Evolutionary conservation across 2,329 filamentous ascomycete species (phyloP).

Genomic region (Phialophora macrospora): DNA sequence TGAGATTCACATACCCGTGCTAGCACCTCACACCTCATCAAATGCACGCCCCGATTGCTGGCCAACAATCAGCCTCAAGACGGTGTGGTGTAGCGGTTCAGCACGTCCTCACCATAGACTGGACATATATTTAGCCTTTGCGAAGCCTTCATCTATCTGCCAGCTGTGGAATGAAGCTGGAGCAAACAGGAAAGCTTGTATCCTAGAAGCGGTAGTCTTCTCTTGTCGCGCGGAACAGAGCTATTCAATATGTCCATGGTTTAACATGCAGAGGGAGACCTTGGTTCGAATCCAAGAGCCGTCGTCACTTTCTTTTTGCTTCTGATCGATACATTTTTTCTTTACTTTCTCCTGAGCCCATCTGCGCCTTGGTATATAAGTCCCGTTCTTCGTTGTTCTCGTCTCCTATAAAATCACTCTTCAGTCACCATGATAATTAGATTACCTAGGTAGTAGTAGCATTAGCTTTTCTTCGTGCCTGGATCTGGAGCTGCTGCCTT

Average conservation of each 20-base stretch:
- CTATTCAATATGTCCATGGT: not conserved
- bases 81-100: not conserved
- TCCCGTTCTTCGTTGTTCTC: not conserved
- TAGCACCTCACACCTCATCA: not conserved
- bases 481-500: not conserved
- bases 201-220: not conserved
- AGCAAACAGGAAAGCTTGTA: too few species aligned
- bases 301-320: not conserved
- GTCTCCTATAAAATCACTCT: not conserved
- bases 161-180: not conserved
- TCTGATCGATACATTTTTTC: not conserved
- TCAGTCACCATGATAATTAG: not conserved
- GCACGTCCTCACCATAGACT: not conserved
- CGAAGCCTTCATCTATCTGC: not conserved
- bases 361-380: not conserved
- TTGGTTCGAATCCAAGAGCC: conserved; percentile 1
- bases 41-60: not conserved
- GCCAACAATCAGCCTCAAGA: not conserved
- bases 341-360: not conserved
- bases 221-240: not conserved
- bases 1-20: not conserved
- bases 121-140: not conserved
- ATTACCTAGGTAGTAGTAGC: too few species aligned
- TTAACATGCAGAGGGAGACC: not conserved
- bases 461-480: not conserved